Conservation (phyloP, 1,284 basidiomycete species). For the Gymnopus androsaceus region DNA sequence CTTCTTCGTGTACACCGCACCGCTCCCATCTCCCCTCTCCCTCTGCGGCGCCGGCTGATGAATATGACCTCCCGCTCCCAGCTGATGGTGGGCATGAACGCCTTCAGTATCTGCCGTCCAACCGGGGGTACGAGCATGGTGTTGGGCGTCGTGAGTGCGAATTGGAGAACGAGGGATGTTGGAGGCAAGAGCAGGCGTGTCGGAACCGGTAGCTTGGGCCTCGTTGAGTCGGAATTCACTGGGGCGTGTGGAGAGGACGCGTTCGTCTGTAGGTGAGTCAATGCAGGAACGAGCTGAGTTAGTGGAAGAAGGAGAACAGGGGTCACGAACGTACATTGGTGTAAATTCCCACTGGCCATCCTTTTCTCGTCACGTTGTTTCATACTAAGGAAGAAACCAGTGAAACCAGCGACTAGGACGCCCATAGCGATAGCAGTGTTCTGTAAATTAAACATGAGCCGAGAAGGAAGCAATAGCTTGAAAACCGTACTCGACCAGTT, state of each 20-base stretch:
- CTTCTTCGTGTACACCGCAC: constrained; percentile 29
- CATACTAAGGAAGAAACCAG: constrained; percentile 9
- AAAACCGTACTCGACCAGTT: constrained; percentile 1
- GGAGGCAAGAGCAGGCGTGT: background rate
- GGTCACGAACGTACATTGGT: background rate
- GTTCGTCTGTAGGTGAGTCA: background rate
- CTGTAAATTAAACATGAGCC: background rate
- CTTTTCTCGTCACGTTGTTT: constrained; percentile 2
- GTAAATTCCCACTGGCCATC: background rate
- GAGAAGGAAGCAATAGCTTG: background rate
- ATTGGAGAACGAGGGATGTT: background rate
- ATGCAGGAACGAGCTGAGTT: background rate
- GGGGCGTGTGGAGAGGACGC: background rate
- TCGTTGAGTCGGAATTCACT: background rate
- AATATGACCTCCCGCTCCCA: no score
- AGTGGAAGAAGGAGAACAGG: background rate
- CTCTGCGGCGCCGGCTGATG: constrained; percentile 29
- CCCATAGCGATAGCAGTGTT: constrained; percentile 10
- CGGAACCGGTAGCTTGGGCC: background rate
- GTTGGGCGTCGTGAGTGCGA: constrained; percentile 10
- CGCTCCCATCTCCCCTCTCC: constrained; percentile 23
- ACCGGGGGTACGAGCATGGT: constrained; percentile 2
- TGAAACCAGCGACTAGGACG: constrained; percentile 8
- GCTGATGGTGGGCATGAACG: background rate
- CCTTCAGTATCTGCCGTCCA: constrained; percentile 1